Evolutionary conservation across 2,329 filamentous ascomycete species (phyloP), one percentile per base, ranked within the genome.

Genomic region (Sporothrix euskadiensis): DNA sequence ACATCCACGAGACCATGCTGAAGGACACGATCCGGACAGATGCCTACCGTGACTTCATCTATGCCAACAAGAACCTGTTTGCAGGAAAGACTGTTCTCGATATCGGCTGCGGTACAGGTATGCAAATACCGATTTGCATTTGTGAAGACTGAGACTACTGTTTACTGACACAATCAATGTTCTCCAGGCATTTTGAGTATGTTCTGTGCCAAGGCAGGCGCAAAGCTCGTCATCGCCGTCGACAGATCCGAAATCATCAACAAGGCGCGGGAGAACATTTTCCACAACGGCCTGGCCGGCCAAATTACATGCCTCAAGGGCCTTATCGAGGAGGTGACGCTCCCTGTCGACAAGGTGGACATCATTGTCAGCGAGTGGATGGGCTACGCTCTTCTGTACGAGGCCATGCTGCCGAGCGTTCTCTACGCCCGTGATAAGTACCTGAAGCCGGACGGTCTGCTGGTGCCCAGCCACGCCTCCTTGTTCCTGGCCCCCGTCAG

Each of bases 331-430:
- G 94, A 98, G 77, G 92, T 97, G 72, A 86, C 83, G 73, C 86
- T 94, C 30, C 94, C 92, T 0, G 91, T 95, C 8, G 85, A 89
- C 71, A 85, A 94, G 79, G 94, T 98, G 63, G 95, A 98, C 82
- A 91, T 98, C 79, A 97, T 98, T 80, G 91, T 98, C 75, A 97
- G 93, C 74, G 94, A 98, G 82, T 98, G 94, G 94, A 98, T 98
- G 94, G 94, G 94, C 41, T 98, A 98, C 81, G 93, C 91, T 76
- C 87, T 98, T 22, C 87, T 98, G 6, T 98, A 97, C 81, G 94
- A 98, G 83, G 94, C 94, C 73, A 98, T 98, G 94, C 89, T 98
- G 39, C 94, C 96, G 76, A 97, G 93, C 68, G 93, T 98, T 30
- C 87, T 98, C 69, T 95, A 90, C 79, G 95, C 95, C 59, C 88